Evolutionary conservation across 2,329 filamentous ascomycete genomes (phyloP).

Genomic region (Aspergillus spinulosporus): DNA sequence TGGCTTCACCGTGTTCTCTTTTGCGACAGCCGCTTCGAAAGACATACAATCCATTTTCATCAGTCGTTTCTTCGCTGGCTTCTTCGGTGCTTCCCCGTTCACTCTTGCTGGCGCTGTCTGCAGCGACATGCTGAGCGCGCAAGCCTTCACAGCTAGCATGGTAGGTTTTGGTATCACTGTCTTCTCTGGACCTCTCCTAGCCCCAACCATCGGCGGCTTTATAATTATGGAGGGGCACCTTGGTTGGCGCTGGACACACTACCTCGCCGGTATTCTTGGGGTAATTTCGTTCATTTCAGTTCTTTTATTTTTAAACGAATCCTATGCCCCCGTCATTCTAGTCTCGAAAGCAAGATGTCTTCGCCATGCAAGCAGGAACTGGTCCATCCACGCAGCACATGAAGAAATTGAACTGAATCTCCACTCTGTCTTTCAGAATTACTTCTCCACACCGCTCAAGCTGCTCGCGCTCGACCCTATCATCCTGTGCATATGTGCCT

Average conservation of each 20-base stretch:
- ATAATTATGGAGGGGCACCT: conserved; percentile 7
- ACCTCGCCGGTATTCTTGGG: conserved; percentile 5
- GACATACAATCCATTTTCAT: conserved; percentile 38
- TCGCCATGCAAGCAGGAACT: conserved; percentile 5
- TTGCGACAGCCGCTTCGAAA: conserved; percentile 42
- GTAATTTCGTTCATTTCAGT: conserved; percentile 1
- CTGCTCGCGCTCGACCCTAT: conserved; percentile 11
- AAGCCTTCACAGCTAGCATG: conserved; percentile 2
- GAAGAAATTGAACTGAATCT: conserved; percentile 8
- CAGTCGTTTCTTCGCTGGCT: conserved; percentile 30
- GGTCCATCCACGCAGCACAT: conserved; percentile 10
- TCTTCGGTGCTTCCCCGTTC: conserved; percentile 4
- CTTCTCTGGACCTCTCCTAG: conserved; percentile 7
- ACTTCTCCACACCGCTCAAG: conserved; percentile 7
- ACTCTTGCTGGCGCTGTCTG: conserved; percentile 1
- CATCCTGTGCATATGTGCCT: conserved; percentile 5
- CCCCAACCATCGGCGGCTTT: conserved; percentile 10
- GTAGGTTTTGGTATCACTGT: conserved; percentile 9
- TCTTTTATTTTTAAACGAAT: conserved; percentile 5
- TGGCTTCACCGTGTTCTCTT: conserved; percentile 43
- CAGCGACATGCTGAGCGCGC: conserved; percentile 5
- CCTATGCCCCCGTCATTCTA: conserved; percentile 6
- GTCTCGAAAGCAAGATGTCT: conserved; percentile 4
- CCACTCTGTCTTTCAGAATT: background rate
- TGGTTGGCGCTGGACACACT: conserved; percentile 13